Conservation (phyloP, 2,329 filamentous ascomycete species). For the Colletotrichum godetiae region DNA sequence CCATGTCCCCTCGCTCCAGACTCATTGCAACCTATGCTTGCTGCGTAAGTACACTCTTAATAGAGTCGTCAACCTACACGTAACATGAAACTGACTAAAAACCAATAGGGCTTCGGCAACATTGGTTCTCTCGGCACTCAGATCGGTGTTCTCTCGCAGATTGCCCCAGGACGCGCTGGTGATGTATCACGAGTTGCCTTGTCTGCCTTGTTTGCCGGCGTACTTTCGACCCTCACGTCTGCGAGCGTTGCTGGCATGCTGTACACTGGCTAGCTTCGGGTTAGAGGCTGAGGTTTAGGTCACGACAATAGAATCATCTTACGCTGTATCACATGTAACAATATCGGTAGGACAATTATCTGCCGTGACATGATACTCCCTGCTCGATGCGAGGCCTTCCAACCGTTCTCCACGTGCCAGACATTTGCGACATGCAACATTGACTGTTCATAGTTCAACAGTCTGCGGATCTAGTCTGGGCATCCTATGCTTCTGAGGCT, state of each 20-base stretch:
- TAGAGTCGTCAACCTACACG: neutral
- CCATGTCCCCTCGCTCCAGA: slow-evolving; percentile 27
- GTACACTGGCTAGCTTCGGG: slow-evolving; percentile 20
- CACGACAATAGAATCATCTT: neutral
- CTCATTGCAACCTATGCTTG: slow-evolving; percentile 30
- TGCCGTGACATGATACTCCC: neutral
- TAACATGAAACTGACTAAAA: neutral
- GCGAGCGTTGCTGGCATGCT: slow-evolving; percentile 30
- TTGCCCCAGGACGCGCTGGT: slow-evolving; percentile 23
- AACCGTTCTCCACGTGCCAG: neutral
- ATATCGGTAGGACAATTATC: neutral
- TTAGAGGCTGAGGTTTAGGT: neutral
- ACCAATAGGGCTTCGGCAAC: slow-evolving; percentile 20
- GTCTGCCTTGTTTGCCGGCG: slow-evolving; percentile 28
- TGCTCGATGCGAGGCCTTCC: neutral
- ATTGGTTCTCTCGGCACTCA: slow-evolving; percentile 29
- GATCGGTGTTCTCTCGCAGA: slow-evolving; percentile 30
- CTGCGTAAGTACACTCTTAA: slow-evolving; percentile 7
- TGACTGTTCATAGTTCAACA: neutral
- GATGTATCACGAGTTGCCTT: slow-evolving; percentile 28
- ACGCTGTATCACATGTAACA: neutral
- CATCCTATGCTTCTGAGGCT: neutral
- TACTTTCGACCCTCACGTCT: slow-evolving; percentile 28
- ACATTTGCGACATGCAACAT: neutral
- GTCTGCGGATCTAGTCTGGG: neutral